Base-by-base conservation (phyloP, 331 rosid species). In the Quercus phellos region DNA sequence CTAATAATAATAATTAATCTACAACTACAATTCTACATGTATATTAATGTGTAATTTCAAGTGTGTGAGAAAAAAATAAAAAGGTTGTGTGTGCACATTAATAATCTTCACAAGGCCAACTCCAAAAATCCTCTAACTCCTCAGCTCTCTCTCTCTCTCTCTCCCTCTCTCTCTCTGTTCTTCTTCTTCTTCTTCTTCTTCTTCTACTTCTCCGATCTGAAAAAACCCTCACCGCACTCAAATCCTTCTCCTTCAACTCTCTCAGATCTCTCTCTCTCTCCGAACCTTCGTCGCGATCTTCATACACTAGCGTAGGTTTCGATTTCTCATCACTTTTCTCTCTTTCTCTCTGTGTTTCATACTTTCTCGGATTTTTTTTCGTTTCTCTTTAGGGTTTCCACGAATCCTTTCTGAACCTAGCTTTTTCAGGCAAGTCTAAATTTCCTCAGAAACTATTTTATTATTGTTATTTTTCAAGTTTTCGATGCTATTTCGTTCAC, bases 381-480 rank as follows among this genome's bases (percentile, higher is more conserved):
- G 24, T 38, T 67, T 73, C 70, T 72, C 79, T 73, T 64, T 88
- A 88, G 93, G 95, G 93, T 90, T 87, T 85, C 85, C 78, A 19
- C 82, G 82, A 69, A 51, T 80, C 73, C 24, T 50, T 68, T 35
- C 46, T 6, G 10, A 72, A 51, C 72, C 61, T 72, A 61, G 59
- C 19, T 54, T 17, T 32, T 17, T 54, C 78, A 85, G 85, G 89
- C 90, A 75, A 78, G 93, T 75, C 27, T 13, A 42, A 27, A 67
- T 68, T 38, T 27, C 55, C 59, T 68, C 19, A 6, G 61, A 68
- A 17, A 8, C 46, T 53, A 66, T 73, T 76, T 14, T 46, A 14
- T 14, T 21, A 14, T 14, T 16, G 35, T 73, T 46, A 55, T 42
- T 34, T 81, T 64, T 24, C 55, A 46, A 55, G 5, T 34, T 54